Conservation (phyloP, 805 yeast species). For the Saccharomyces kudriavzevii region DNA sequence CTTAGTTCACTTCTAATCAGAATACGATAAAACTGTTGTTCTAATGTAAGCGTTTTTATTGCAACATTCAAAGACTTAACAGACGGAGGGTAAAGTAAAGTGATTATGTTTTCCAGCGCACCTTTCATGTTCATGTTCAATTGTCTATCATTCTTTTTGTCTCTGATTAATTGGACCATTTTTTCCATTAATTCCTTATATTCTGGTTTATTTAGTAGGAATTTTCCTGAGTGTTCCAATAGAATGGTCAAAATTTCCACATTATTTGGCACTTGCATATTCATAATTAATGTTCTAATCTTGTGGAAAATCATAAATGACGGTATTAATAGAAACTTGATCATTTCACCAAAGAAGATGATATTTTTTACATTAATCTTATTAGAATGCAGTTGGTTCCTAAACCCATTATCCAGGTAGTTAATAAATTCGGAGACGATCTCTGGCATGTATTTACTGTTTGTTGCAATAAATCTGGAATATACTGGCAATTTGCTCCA, state of each 20-base stretch:
- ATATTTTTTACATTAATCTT: conserved; percentile 48
- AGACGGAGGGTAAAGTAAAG: conserved; percentile 49
- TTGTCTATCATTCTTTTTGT: conserved; percentile 40
- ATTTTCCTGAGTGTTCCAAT: conserved; percentile 67
- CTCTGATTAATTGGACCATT: conserved; percentile 50
- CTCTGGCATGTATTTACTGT: conserved; percentile 41
- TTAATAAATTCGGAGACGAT: conserved; percentile 45
- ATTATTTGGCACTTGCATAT: conserved; percentile 46
- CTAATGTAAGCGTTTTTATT: conserved; percentile 31
- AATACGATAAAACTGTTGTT: conserved; percentile 41
- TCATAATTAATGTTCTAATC: conserved; percentile 50
- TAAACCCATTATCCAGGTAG: conserved; percentile 50
- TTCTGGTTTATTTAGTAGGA: conserved; percentile 49
- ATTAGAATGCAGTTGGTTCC: conserved; percentile 50
- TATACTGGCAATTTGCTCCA: conserved; percentile 41
- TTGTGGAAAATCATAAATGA: conserved; percentile 66
- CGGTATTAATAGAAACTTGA: conserved; percentile 69
- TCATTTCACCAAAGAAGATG: conserved; percentile 62
- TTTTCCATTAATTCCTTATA: conserved; percentile 52
- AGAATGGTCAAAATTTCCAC: conserved; percentile 62
- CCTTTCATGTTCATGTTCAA: conserved; percentile 48
- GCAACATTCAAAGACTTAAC: conserved; percentile 30
- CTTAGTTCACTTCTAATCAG: conserved; percentile 47
- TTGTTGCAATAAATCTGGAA: conserved; percentile 63
- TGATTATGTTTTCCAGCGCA: conserved; percentile 49